Base-by-base conservation (phyloP, 2,329 filamentous ascomycete species). In the Colletotrichum lini region DNA sequence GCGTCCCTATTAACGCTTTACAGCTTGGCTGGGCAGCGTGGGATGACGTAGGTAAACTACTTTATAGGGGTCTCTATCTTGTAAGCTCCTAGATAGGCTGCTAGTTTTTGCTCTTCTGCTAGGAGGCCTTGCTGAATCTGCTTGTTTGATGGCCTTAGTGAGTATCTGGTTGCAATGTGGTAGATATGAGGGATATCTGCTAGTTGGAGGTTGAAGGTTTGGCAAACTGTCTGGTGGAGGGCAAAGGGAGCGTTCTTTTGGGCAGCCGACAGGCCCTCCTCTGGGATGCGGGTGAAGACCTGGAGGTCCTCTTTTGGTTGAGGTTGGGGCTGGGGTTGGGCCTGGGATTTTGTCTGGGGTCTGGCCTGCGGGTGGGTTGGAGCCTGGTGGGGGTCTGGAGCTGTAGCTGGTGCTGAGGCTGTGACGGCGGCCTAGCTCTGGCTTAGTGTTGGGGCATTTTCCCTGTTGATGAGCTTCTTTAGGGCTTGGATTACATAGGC, bases 101-200 rank as follows among this genome's bases (percentile, higher is more conserved):
- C 59, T 18, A 62, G 59, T 18, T 21, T 30, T 30, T 26, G 30
- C 35, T 53, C 53, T 12, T 52, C 35, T 9, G 18, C 47, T 1
- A 62, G 59, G 18, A 62, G 59, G 35, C 35, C 4, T 30, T 62
- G 7, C 13, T 58, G 18, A 10, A 44, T 26, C 38, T 42, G 54
- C n/a, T 58, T 42, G n/a, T 23, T 58, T 18, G 12, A 15, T 15
- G 26, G 59, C 47, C n/a, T 62, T 9, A 62, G 30, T 12, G 26
- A 62, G 47, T 52, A 60, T 47, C 57, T 9, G 12, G 57, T 59
- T 2, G 8, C 23, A n/a, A 47, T n/a, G 21, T 59, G 40, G 57
- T 59, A 59, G 40, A 59, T 47, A 23, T 59, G n/a, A 12, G 57
- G 21, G 42, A 59, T 26, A 35, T 30, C 57, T 15, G 57, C 57